Base-by-base conservation (phyloP, 1,284 basidiomycete genomes). In the Moesziomyces antarcticus region DNA sequence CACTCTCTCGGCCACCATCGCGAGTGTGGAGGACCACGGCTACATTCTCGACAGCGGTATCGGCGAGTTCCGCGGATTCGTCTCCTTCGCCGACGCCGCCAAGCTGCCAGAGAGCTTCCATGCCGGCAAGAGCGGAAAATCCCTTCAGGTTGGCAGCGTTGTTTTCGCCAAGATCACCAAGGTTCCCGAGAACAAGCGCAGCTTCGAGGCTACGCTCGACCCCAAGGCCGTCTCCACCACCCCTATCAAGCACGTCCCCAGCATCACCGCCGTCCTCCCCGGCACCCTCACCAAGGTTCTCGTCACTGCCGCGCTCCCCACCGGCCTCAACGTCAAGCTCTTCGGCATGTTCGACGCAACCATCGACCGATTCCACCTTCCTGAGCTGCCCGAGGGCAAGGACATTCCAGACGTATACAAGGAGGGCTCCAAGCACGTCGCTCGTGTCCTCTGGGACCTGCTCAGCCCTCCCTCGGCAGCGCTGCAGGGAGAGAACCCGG, bases 261-360 rank as follows among this genome's bases (percentile, higher is more conserved):
- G 89, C 64, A 90, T 92, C 63, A 88, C 89, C 14, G 94, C 93
- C 4, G 85, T 99, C 48, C 88, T 98, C 44, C 96, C 97, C 4
- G 94, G 95, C 9, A 87, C 89, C 25, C 88, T 95, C 13, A 93
- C 96, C n/a, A 90, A 91, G 82, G 90, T 89, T 18, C 87, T 97
- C 33, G 88, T 99, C 62, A 97, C 94, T 3, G 89, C 90, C 9
- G 88, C 92, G n/a, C 87, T 90, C 41, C 87, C 91, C 18, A 88
- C 87, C 21, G 97, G 97, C 24, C 86, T 99, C 53, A 93, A 93
- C 80, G 87, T 99, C 50, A 94, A 96, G 85, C 88, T 98, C 21
- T 88, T 95, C 33, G 96, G 95, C 2, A 96, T 93, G 85, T 98
- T 95, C 84, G 91, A 94, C 51, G 96, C 93, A 30, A 96, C 94